A percentile compares a stretch with the other conserved stretches of the same genome.
These are phyloP conservation scores for Epichloe glyceriae DNA, from an alignment of 2,329 filamentous ascomycete species.

Conservation along the genomic window DNA sequence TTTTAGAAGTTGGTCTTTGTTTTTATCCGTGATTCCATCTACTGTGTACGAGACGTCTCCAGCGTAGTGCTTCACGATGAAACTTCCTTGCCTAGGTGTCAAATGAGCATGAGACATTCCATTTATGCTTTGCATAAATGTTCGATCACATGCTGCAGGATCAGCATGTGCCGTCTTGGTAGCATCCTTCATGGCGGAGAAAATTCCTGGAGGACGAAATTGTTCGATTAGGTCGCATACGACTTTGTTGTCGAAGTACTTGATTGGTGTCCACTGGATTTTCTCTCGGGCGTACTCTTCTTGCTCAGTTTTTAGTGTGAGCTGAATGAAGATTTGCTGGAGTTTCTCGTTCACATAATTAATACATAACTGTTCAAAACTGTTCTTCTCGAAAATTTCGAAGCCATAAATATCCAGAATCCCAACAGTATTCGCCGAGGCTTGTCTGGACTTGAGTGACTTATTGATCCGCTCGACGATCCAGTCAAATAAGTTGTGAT, in stretches of 20 bases:
- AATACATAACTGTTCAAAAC: conserved; percentile 97
- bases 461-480: conserved; percentile 87
- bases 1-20: conserved; percentile 94
- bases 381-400: conserved; percentile 98
- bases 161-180: conserved; percentile 98
- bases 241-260: conserved; percentile 98
- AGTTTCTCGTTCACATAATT: conserved; percentile 99
- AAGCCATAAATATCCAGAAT: conserved; percentile 99
- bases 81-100: conserved; percentile 82
- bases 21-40: conserved; percentile 97
- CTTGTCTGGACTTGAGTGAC: conserved; percentile 67
- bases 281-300: conserved; percentile 93
- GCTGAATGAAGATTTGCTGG: conserved; percentile 97
- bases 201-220: conserved; percentile 76
- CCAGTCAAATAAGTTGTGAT: conserved; percentile 97
- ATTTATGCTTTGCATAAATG: conserved; percentile 87
- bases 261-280: conserved; percentile 98
- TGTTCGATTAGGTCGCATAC: conserved; percentile 96
- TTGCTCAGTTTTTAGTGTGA: conserved; percentile 92
- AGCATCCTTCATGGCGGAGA: conserved; percentile 92
- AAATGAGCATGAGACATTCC: conserved; percentile 87
- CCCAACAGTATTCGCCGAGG: conserved; percentile 73
- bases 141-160: conserved; percentile 83
- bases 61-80: conserved; percentile 98
- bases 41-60: conserved; percentile 92